Base-by-base conservation (phyloP, 2,329 filamentous ascomycete species). In the Parastagonospora nodorum region DNA sequence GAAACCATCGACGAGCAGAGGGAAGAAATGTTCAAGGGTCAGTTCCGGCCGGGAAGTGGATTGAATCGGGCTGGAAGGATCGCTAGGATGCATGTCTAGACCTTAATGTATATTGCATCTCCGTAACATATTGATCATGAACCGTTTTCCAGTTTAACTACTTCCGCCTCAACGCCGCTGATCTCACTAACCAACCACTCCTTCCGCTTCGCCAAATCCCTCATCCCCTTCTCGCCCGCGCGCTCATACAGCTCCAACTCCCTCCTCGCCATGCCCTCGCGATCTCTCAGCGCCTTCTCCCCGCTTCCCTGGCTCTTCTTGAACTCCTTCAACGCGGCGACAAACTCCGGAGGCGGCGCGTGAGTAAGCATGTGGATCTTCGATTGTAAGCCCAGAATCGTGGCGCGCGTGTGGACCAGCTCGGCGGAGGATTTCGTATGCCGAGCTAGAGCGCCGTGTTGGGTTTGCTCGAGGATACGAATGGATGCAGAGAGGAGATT, bases 401-500 rank as follows among this genome's bases (percentile, higher is more conserved):
- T 70, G 8, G 77, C 77, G 12, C 77, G 74, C 1, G 68, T 61
- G 8, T 71, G 70, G 0, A 80, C 59, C 35, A 75, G 74, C 32
- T 80, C 77, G 0, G 77, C 75, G 44, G 74, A 71, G 0, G 77
- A 71, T 48, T 74, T 74, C 2, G 71, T 71, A 36, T 68, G 65
- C 1, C 78, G 69, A 1, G 77, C 65, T 0, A 80, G 61, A 3
- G 72, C 66, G 42, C 78, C 78, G 55, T 80, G 77, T 31, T 78
- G 73, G 0, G 73, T 77, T 53, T 79, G 78, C 58, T 81, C 78
- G 7, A 80, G 70, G 30, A 74, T 69, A 12, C 68, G 69, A 42
- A 81, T 76, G 33, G 64, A 60, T n/a, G 66, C 60, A 36, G 73
- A 67, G 9, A 78, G 66, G 14, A 76, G 55, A 15, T 65, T 39